A percentile compares a stretch with the other conserved stretches of the same genome.
Conservation (phyloP, 495 filamentous ascomycete species). For the Tetracladium setigerum region DNA sequence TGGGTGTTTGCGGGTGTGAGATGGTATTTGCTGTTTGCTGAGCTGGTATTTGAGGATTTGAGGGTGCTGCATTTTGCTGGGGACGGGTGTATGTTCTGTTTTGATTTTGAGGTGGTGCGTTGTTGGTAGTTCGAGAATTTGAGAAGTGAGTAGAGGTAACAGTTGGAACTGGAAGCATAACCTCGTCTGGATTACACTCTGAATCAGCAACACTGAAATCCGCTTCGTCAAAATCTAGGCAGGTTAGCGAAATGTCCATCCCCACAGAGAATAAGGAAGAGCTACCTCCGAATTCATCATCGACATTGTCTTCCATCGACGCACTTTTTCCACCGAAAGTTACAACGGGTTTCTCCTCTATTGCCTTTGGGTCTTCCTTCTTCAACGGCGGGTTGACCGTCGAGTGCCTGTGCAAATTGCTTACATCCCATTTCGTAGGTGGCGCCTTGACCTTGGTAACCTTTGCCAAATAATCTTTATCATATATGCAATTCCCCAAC, state of each 20-base stretch:
- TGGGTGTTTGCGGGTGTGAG: constrained; percentile 16
- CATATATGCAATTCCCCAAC: constrained; percentile 94
- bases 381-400: constrained; percentile 60
- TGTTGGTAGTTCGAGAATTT: constrained; percentile 18
- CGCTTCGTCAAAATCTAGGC: constrained; percentile 58
- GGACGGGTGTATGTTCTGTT: constrained; percentile 21
- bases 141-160: constrained; percentile 10
- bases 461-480: constrained; percentile 83
- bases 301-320: constrained; percentile 33
- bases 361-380: constrained; percentile 13
- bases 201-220: constrained; percentile 58
- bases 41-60: constrained; percentile 3
- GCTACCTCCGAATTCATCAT: constrained; percentile 67
- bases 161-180: constrained; percentile 14
- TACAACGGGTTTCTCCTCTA: constrained; percentile 26
- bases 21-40: not conserved
- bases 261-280: constrained; percentile 4
- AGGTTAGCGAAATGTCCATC: constrained; percentile 18
- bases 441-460: constrained; percentile 72
- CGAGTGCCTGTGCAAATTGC: constrained; percentile 72
- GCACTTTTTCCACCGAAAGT: constrained; percentile 27
- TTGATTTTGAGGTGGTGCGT: constrained; percentile 9
- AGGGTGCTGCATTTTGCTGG: constrained; percentile 7
- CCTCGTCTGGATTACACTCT: constrained; percentile 54
- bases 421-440: constrained; percentile 61